phyloP scores from a whole-genome alignment of 495 filamentous ascomycete genomes.

The Neurospora africana region DNA sequence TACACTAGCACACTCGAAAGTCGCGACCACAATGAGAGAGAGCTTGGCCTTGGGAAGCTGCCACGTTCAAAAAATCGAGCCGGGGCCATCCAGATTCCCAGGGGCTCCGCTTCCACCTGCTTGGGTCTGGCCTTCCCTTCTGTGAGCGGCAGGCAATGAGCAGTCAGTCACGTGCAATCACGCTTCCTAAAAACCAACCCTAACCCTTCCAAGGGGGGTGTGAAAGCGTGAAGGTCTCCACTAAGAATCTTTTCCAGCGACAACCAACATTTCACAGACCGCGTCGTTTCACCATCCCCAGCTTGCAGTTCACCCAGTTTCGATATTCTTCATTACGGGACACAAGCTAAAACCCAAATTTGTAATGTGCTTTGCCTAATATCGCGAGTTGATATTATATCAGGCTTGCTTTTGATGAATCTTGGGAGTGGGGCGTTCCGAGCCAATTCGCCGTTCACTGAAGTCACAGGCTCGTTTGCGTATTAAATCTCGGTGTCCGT shows the following conservation, averaged over 20 bases:
- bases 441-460: neutral
- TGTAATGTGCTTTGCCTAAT: neutral
- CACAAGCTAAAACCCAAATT: neutral
- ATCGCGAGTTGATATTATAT: neutral
- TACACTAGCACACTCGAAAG: neutral
- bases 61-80: slow-evolving; percentile 34
- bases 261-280: neutral
- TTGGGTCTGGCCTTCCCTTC: neutral
- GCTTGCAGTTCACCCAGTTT: neutral
- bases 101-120: slow-evolving; percentile 5
- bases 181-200: neutral
- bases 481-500: neutral
- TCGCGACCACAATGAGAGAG: neutral
- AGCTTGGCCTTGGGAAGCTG: slow-evolving; percentile 24
- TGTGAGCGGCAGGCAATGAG: neutral
- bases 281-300: neutral
- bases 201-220: neutral
- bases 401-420: neutral
- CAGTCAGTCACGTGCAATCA: neutral
- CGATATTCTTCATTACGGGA: neutral
- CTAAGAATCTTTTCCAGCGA: neutral
- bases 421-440: neutral
- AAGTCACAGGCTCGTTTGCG: neutral
- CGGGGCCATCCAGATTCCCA: slow-evolving; percentile 1
- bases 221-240: neutral